Base-by-base conservation (phyloP, 805 yeast genomes). In the Saccharomycopsis malanga region DNA sequence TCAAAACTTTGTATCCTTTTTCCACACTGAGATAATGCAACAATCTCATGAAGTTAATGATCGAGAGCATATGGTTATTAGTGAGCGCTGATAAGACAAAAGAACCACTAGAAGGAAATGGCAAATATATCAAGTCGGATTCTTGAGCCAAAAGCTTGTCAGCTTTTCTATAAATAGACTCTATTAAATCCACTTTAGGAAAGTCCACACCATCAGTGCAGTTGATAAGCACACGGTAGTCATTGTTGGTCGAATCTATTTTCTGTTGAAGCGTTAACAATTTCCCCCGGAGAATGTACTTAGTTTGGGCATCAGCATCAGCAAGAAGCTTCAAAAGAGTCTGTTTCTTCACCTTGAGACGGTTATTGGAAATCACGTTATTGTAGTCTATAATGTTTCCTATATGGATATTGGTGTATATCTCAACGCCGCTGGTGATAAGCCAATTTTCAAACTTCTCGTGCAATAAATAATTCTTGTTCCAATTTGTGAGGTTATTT, bases 61-160 rank as follows among this genome's bases (percentile, higher is more conserved):
- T 73, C 6, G 85, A 72, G 21, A 74, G 66, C 39, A 87, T 67
- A 54, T 80, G 83, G 4, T 78, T 76, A 36, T 75, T 78, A 18
- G 76, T 70, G 54, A 81, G 66, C 56, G 83, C 86, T 2, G 91
- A 89, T 35, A 87, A 63, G 0, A 89, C 82, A 21, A 87, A 67
- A 0, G 94, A 80, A 0, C 96, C 96, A 0, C 95, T 81, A 1
- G 94, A 81, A 1, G 96, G 96, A 62, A 87, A 85, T 44, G 46
- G 51, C 17, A 52, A 39, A 23, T 52, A 50, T 21, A 52, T 41
- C 24, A 52, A 35, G 35, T 49, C 51, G 9, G 52, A 44, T 4
- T 48, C 52, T 24, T 42, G 42, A 12, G 34, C 20, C 29, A 51
- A 42, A 23, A 51, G 37, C 5, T 42, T 32, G 18, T 45, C 49